Conservation (phyloP, 2,329 filamentous ascomycete species). For the Hysterium pulicare region DNA sequence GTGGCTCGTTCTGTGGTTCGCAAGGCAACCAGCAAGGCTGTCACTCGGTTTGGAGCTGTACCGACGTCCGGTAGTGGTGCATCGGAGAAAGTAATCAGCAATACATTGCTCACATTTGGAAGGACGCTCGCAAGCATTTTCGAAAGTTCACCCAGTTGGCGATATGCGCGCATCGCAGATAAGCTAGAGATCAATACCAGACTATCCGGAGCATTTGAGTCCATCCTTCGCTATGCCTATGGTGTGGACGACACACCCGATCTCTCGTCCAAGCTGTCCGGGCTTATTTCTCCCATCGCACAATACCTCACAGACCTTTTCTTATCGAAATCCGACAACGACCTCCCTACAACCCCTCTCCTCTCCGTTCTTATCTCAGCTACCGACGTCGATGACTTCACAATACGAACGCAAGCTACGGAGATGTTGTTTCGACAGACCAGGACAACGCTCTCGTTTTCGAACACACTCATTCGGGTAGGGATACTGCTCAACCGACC, state of each 20-base stretch:
- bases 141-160: slow-evolving; percentile 83
- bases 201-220: slow-evolving; percentile 68
- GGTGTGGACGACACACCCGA: slow-evolving; percentile 64
- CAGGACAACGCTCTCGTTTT: slow-evolving; percentile 61
- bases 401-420: slow-evolving; percentile 42
- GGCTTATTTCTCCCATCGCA: slow-evolving; percentile 68
- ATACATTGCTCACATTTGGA: slow-evolving; percentile 68
- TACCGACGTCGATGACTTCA: slow-evolving; percentile 29
- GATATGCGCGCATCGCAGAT: slow-evolving; percentile 67
- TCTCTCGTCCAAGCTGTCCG: slow-evolving; percentile 52
- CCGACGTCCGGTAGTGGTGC: slow-evolving; percentile 63
- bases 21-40: slow-evolving; percentile 53
- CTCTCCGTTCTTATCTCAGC: slow-evolving; percentile 65
- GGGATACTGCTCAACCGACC: slow-evolving; percentile 62
- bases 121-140: slow-evolving; percentile 77
- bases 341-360: slow-evolving; percentile 73
- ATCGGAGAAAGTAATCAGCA: slow-evolving; percentile 72
- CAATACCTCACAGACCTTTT: slow-evolving; percentile 75
- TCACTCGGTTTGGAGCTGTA: slow-evolving; percentile 47
- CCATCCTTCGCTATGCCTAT: slow-evolving; percentile 68
- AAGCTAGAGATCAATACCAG: slow-evolving; percentile 65
- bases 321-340: slow-evolving; percentile 64
- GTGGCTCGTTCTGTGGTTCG: slow-evolving; percentile 66
- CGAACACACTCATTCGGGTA: slow-evolving; percentile 67
- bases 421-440: slow-evolving; percentile 58